Evolutionary conservation across 2,329 filamentous ascomycete species (phyloP), one percentile per base, ranked within the genome.

Genomic region (Fusarium buxicola): DNA sequence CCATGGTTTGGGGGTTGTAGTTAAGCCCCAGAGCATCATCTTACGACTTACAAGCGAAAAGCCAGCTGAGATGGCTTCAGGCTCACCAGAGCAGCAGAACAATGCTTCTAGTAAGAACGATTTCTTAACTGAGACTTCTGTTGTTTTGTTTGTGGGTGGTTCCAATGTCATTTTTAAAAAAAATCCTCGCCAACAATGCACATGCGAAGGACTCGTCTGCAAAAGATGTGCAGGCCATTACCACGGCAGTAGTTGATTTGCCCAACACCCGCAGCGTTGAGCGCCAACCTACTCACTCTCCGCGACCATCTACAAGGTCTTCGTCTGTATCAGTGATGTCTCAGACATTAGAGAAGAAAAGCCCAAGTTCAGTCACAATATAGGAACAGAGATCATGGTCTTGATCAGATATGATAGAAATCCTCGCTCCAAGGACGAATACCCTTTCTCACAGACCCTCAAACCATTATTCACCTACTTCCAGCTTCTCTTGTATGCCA

Each of bases 401-500:
- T 15, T 18, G 18, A 21, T 4, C n/a, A 13, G 16, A 25, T n/a
- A 41, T 36, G 12, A 10, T 38, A 5, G n/a, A 15, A 3, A 3
- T 7, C 11, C 11, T 5, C 8, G 18, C 21, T 35, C 12, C 21
- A 50, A 18, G 36, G 64, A 21, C 56, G 59, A 25, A 60, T 52
- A 34, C 24, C 10, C 55, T 24, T 7, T 9, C 16, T 46, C 11
- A 11, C 16, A 72, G 69, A 60, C 43, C 35, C 48, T 68, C 5
- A 49, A 60, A 16, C 56, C 59, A 6, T 66, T 78, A 54, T 73
- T 78, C 58, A 66, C 69, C 45, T 83, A 79, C 66, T 80, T 83
- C 63, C 76, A 75, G 18, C 76, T 82, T 35, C 77, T 83, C 30
- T 72, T 79, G 60, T 81, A 80, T 55, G 80, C 78, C 52, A 72